These are phyloP conservation scores for Eucalyptus cladocalyx DNA, from an alignment of 345 rosid genomes.

Conservation along the genomic window DNA sequence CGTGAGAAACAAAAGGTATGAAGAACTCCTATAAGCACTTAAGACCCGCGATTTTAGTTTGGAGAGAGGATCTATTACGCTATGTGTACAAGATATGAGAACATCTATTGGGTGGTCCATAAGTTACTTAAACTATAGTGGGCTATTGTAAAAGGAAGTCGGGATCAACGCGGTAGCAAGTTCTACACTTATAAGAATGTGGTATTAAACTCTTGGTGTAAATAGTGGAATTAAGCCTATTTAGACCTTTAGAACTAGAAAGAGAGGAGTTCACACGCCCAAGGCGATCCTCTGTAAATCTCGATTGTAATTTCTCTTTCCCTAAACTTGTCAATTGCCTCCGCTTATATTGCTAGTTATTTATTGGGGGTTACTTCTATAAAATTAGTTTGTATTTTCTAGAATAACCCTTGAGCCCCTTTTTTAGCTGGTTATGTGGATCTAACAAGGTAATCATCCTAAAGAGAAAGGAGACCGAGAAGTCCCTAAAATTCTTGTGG, in stretches of 20 bases:
- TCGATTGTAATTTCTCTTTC: background rate
- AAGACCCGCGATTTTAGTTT: background rate
- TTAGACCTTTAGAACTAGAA: background rate
- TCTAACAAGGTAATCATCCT: background rate
- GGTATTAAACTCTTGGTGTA: background rate
- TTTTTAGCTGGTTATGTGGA: background rate
- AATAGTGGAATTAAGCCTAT: background rate
- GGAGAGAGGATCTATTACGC: background rate
- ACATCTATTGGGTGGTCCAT: background rate
- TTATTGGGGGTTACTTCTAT: background rate
- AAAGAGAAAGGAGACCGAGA: background rate
- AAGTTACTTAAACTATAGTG: background rate
- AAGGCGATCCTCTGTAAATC: background rate
- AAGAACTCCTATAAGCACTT: background rate
- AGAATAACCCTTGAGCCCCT: background rate
- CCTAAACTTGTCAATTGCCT: background rate
- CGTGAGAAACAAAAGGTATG: background rate
- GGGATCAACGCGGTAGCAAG: background rate
- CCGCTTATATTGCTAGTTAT: background rate
- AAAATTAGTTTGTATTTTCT: background rate
- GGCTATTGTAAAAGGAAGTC: background rate
- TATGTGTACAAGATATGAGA: background rate
- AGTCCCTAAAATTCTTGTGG: background rate
- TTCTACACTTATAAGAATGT: background rate
- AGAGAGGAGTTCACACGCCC: background rate